Evolutionary conservation across 805 yeast species (phyloP), one percentile per base, ranked within the genome.

Genomic region (Metschnikowia peoriensis): DNA sequence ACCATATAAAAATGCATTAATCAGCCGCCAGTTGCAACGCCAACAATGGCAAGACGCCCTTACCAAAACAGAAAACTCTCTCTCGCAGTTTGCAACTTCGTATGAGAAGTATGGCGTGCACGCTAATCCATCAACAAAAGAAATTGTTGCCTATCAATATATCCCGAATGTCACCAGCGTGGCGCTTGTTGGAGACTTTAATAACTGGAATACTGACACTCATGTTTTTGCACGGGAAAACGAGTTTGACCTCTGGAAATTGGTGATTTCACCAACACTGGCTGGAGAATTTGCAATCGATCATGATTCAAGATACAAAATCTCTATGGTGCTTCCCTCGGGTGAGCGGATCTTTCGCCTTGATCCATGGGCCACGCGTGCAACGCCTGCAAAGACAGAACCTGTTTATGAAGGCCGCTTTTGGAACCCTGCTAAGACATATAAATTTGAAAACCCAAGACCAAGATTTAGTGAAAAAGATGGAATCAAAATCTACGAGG

Each of bases 161-260:
- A 91, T 96, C 1, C 99, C 98, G 6, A 86, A 89, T 63, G 98
- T 97, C 1, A 63, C 62, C 4, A 73, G 66, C 44, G 97, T 94
- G 1, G 79, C 83, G 49, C 67, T 93, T n/a, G 86, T 89, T 51
- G 99, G 99, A 14, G 98, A 93, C 47, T 93, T 94, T 78, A 93
- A 93, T 69, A 65, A 76, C 55, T 93, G 99, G 99, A 74, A 84
- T 59, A 76, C 80, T 38, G 69, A 70, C 6, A 55, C 77, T 6
- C 83, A 87, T 64, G 74, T 74, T 44, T 73, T 93, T 81, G 56
- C 56, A 6, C 81, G 75, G 61, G 65, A 53, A 29, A 86, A 88
- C 63, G 78, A 79, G 40, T 89, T 69, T 66, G 97, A 97, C 1
- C 80, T 82, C 49, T 93, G 93, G 80, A 63, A 70, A 32, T 73